Base-by-base conservation (phyloP, 495 filamentous ascomycete genomes). In the Chlorociboria aeruginascens region DNA sequence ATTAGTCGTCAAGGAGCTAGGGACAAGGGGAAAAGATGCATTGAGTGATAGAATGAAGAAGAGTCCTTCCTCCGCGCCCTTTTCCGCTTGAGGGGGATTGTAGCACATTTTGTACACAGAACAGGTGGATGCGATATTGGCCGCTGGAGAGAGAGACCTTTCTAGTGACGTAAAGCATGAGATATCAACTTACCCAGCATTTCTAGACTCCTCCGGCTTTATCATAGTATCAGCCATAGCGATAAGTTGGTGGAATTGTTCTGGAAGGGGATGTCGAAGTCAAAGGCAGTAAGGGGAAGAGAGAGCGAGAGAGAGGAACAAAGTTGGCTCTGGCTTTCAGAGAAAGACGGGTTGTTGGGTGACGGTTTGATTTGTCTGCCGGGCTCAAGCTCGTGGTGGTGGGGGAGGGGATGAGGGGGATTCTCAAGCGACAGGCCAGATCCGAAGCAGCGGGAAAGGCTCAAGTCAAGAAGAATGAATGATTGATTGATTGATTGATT, bases 161-260 rank as follows among this genome's bases (percentile, higher is more conserved):
- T 25, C 52, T 53, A 46, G 55, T 54, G 63, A 48, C 54, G 61
- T 66, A 60, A 46, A 59, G 40, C 54, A 55, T 54, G 40, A 25
- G 20, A 9, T 1, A 25, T 52, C 45, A 36, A 81, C 81, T 76
- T 64, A 86, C 82, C 78, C 78, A 69, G 77, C 73, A 63, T 69
- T 74, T 48, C 69, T 66, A 54, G 72, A 68, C 48, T 76, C 76
- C 52, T 82, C 77, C 36, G 70, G 63, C 58, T 78, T 74, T 54
- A 79, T 73, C 61, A 82, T 69, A 34, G 78, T 78, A 65, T 75
- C 72, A 43, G 80, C 65, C 81, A 85, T 84, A 2, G 20, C 20
- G 20, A 25, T 25, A 25, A 25, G 20, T 25, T 25, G 20, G 20
- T 25, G 20, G 20, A 25, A 25, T 25, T 25, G 20, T 1, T 25